Evolutionary conservation across 2,329 filamentous ascomycete genomes (phyloP).

Genomic region (Byssoonygena ceratinophila): DNA sequence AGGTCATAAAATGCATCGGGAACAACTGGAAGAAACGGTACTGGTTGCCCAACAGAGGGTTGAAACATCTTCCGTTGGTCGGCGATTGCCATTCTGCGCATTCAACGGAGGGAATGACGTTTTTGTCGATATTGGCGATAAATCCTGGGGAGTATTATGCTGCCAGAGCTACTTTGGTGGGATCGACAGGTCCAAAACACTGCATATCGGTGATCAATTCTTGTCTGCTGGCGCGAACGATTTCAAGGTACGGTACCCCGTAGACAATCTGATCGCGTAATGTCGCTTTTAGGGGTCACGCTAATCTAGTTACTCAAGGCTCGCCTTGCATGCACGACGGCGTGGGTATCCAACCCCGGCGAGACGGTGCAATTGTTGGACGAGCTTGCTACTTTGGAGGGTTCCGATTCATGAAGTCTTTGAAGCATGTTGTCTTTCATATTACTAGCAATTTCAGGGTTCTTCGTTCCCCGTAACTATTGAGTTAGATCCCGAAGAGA

Average conservation of each 20-base stretch:
- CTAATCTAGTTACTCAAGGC: slow-evolving; percentile 40
- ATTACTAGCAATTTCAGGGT: too few species aligned
- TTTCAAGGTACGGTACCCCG: slow-evolving; percentile 57
- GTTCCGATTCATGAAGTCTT: neutral
- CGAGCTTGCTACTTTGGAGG: slow-evolving; percentile 55
- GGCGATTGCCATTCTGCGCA: slow-evolving; percentile 76
- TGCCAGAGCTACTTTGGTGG: slow-evolving; percentile 83
- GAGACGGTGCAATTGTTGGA: slow-evolving; percentile 87
- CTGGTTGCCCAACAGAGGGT: slow-evolving; percentile 87
- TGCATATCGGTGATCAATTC: slow-evolving; percentile 95
- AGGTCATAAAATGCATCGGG: slow-evolving; percentile 62
- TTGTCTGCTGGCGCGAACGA: slow-evolving; percentile 91
- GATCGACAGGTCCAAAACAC: slow-evolving; percentile 63
- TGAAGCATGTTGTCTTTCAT: neutral
- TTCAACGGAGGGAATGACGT: slow-evolving; percentile 96
- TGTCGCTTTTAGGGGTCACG: neutral
- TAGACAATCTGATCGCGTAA: neutral
- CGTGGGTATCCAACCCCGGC: slow-evolving; percentile 86
- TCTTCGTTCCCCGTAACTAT: too few species aligned
- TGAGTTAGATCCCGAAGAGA: too few species aligned
- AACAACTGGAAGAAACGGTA: slow-evolving; percentile 91
- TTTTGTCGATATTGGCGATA: slow-evolving; percentile 97
- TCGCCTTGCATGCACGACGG: slow-evolving; percentile 79
- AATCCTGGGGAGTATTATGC: slow-evolving; percentile 86
- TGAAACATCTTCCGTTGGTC: slow-evolving; percentile 63